phyloP scores from a whole-genome alignment of 202 grass and related monocot genomes.

The Carex arenaria region DNA sequence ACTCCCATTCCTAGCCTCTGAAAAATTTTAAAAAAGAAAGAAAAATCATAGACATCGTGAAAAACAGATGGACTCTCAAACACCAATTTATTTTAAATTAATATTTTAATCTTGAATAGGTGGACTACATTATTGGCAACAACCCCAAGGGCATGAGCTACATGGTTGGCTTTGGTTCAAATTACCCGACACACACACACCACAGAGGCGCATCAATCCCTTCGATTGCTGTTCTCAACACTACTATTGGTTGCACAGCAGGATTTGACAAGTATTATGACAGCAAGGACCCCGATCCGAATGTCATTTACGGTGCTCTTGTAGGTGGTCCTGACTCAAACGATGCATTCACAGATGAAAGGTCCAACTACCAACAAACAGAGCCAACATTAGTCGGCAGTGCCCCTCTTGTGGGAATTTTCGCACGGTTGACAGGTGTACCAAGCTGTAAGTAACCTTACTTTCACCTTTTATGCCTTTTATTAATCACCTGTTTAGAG shows the following conservation, averaged over 20 bases:
- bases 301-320: slow-evolving; percentile 65
- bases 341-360: slow-evolving; percentile 66
- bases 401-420: slow-evolving; percentile 66
- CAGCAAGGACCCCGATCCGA: slow-evolving; percentile 50
- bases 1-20: not conserved
- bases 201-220: slow-evolving; percentile 90
- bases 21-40: not conserved
- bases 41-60: not conserved
- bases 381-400: slow-evolving; percentile 59
- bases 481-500: not conserved
- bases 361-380: slow-evolving; percentile 61
- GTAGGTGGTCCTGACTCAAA: slow-evolving; percentile 63
- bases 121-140: slow-evolving; percentile 76
- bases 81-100: not conserved
- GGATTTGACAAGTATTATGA: slow-evolving; percentile 75
- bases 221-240: slow-evolving; percentile 30
- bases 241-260: slow-evolving; percentile 50
- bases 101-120: slow-evolving; percentile 18
- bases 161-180: slow-evolving; percentile 53
- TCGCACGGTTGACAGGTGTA: slow-evolving; percentile 42
- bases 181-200: slow-evolving; percentile 62
- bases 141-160: slow-evolving; percentile 83
- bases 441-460: not conserved
- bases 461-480: not conserved
- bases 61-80: not conserved